Percentiles rank a stretch among this genome's conserved stretches.
These are phyloP conservation scores for Cyamopsis tetragonoloba DNA, from an alignment of 306 rosid genomes.

Conservation along the genomic window DNA sequence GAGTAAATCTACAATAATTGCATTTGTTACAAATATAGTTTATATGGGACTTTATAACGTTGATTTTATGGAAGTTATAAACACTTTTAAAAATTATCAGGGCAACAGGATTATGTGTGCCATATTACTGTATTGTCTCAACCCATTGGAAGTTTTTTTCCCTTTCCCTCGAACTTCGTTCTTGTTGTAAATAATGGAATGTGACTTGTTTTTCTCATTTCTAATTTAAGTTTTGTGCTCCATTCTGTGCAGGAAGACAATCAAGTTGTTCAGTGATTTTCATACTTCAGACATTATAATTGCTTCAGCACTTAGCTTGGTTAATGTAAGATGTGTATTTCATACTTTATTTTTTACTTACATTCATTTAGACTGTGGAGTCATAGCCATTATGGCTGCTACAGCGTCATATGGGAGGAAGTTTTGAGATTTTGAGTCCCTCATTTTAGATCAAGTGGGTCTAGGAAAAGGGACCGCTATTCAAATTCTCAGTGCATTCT, in stretches of 20 bases:
- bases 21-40: no score
- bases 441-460: no score
- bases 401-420: no score
- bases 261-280: constrained; percentile 84
- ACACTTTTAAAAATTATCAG: not conserved
- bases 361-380: not conserved
- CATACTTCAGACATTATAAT: constrained; percentile 85
- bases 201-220: constrained; percentile 6
- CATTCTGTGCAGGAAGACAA: constrained; percentile 54
- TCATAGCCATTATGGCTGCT: no score
- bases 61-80: not conserved
- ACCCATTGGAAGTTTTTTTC: not conserved
- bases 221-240: not conserved
- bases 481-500: no score
- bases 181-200: not conserved
- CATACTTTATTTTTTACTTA: not conserved
- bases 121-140: not conserved
- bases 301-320: constrained; percentile 78
- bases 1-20: no score
- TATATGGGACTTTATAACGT: not conserved
- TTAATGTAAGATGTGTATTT: constrained; percentile 43
- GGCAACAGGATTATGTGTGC: no score
- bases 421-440: no score
- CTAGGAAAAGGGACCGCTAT: no score
- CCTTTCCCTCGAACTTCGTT: not conserved